Percentiles rank a stretch among this genome's conserved stretches.
Evolutionary conservation across 148 eudicot species (phyloP).

Genomic region (Cornus controversa): DNA sequence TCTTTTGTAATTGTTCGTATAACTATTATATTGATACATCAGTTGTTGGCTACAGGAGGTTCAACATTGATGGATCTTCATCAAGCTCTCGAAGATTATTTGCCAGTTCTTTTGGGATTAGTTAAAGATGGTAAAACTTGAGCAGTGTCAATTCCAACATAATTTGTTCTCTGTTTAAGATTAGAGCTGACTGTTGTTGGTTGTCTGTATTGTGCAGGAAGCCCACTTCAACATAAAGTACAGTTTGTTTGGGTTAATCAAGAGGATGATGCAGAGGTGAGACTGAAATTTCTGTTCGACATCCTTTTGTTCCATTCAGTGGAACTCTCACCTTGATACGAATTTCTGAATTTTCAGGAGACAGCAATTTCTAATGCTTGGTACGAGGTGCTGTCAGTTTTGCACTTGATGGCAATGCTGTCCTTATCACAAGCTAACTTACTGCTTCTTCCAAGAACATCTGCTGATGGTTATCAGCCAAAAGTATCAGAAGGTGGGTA

Average conservation of each 20-base stretch:
- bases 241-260: constrained; percentile 92
- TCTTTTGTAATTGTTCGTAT: background rate
- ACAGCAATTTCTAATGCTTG: constrained; percentile 84
- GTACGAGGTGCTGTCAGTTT: constrained; percentile 92
- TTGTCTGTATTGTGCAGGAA: constrained; percentile 50
- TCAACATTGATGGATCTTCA: constrained; percentile 90
- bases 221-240: constrained; percentile 82
- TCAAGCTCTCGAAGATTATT: constrained; percentile 91
- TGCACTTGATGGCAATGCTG: constrained; percentile 91
- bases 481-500: constrained; percentile 92
- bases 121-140: constrained; percentile 82
- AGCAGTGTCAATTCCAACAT: background rate
- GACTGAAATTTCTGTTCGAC: constrained; percentile 6
- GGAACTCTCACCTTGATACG: constrained; percentile 9
- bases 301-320: background rate
- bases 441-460: constrained; percentile 90
- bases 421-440: constrained; percentile 84
- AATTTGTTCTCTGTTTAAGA: background rate
- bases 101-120: constrained; percentile 86
- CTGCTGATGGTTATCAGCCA: constrained; percentile 84
- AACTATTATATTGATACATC: constrained; percentile 12
- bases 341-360: constrained; percentile 54
- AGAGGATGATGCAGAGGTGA: constrained; percentile 88
- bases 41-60: constrained; percentile 60
- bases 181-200: constrained; percentile 7